phyloP scores from a whole-genome alignment of 495 filamentous ascomycete species.

The Penicillium mononematosum region DNA sequence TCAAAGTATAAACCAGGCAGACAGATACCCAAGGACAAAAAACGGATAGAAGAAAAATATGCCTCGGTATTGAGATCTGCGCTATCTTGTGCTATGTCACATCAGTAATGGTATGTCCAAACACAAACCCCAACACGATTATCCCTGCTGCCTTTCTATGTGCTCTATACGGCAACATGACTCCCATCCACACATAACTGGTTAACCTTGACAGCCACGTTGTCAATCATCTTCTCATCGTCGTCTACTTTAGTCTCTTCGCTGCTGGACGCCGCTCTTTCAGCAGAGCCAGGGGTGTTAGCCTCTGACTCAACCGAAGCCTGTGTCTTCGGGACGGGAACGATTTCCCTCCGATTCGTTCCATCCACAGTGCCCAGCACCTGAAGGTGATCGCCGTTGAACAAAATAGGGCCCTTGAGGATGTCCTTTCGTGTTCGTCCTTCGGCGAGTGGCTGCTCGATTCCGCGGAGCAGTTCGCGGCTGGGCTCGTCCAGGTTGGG shows the following conservation, averaged over 20 bases:
- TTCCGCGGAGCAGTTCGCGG: conserved; percentile 42
- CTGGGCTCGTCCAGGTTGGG: conserved; percentile 66
- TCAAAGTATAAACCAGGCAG: conserved; percentile 6
- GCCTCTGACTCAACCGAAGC: conserved; percentile 1
- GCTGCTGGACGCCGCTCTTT: not conserved
- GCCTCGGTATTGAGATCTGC: conserved; percentile 6
- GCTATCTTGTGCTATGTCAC: not conserved
- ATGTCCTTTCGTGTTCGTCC: conserved; percentile 33
- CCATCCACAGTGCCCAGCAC: conserved; percentile 44
- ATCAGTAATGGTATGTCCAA: not conserved
- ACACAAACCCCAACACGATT: not conserved
- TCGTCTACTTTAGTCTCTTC: conserved; percentile 7
- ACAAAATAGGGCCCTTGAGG: conserved; percentile 44
- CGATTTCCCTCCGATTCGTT: conserved; percentile 32
- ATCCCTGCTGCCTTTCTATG: conserved; percentile 9
- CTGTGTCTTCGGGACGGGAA: conserved; percentile 30
- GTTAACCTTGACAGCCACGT: conserved; percentile 21
- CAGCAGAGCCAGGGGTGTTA: not conserved
- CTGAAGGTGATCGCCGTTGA: conserved; percentile 39
- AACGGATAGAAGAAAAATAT: not conserved
- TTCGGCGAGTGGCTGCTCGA: conserved; percentile 33
- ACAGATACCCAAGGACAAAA: conserved; percentile 1
- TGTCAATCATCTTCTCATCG: conserved; percentile 15
- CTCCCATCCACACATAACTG: conserved; percentile 16
- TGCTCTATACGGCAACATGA: conserved; percentile 23